Base-by-base conservation (phyloP, 306 rosid species). In the Trifolium fragiferum region DNA sequence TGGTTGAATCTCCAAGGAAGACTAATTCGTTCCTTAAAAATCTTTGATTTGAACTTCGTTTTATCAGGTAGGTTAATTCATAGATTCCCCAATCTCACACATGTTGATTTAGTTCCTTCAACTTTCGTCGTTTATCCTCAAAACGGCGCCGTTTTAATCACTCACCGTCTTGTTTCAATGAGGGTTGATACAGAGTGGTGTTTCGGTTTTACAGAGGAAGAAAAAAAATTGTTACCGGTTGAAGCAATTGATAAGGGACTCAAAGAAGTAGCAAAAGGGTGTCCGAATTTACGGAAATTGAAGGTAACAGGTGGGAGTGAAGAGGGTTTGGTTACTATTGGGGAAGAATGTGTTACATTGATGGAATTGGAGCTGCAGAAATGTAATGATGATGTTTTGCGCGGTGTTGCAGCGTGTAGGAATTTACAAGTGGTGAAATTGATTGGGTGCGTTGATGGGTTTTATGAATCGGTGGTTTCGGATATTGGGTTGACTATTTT, bases 401-500 rank as follows among this genome's bases (percentile, higher is more conserved):
- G 76, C 0, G 82, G 77, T 0, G 77, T 70, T 0, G 66, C 72
- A 2, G 77, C 16, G 10, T 78, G 72, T 23, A 10, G 2, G 87
- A 87, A 93, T 76, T 53, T 93, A 79, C 98, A 93, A 71, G 85
- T 90, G 8, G 27, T 90, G 87, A 89, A 81, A 47, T n/a, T 93
- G 46, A 81, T 93, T 43, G 91, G 93, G 5, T 67, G 68, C 73
- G 86, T 89, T 2, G 83, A 78, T 10, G 90, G 85, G 32, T 84
- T 93, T 8, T 93, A 83, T 40, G 75, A 78, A 7, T 90, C 96
- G 0, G 78, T 86, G 72, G 90, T 93, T 43, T 86, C 97, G 8
- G 98, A 93, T 68, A 79, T 90, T 44, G 98, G 98, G 49, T 75
- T 90, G 62, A 93, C 97, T 10, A 87, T 93, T 79, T 75, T 93